These are phyloP conservation scores for Echria macrotheca DNA, from an alignment of 495 filamentous ascomycete genomes.

Conservation along the genomic window DNA sequence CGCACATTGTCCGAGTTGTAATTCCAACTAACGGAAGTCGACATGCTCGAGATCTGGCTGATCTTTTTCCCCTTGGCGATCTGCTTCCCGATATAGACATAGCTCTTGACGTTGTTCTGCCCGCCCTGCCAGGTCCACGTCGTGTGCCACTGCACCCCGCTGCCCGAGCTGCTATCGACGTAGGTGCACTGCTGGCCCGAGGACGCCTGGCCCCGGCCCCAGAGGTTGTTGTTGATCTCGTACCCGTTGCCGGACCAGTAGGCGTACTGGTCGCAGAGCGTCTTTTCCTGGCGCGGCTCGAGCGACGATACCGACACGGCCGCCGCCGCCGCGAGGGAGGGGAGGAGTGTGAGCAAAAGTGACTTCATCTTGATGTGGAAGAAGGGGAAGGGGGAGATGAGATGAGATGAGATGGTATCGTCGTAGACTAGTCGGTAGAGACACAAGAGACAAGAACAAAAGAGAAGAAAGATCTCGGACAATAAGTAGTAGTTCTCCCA, in stretches of 20 bases:
- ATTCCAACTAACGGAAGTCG: slow-evolving; percentile 34
- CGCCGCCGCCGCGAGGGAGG: neutral
- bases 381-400: too few relatives aligned
- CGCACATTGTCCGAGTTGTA: slow-evolving; percentile 35
- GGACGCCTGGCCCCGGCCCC: slow-evolving; percentile 29
- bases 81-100: slow-evolving; percentile 31
- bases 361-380: neutral
- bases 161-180: slow-evolving; percentile 27
- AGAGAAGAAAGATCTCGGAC: too few relatives aligned
- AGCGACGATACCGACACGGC: neutral
- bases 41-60: slow-evolving; percentile 33
- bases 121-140: slow-evolving; percentile 42
- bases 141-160: slow-evolving; percentile 32
- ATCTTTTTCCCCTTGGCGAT: slow-evolving; percentile 29
- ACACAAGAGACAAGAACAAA: too few relatives aligned
- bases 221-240: slow-evolving; percentile 44
- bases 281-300: slow-evolving; percentile 11
- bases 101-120: slow-evolving; percentile 42
- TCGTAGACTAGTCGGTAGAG: too few relatives aligned
- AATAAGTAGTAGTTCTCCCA: too few relatives aligned
- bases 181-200: slow-evolving; percentile 41
- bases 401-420: too few relatives aligned
- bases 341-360: neutral
- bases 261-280: slow-evolving; percentile 37
- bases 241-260: slow-evolving; percentile 33